phyloP scores from a whole-genome alignment of 139 green algal genomes.

The Chlamydomonas schloesseri region DNA sequence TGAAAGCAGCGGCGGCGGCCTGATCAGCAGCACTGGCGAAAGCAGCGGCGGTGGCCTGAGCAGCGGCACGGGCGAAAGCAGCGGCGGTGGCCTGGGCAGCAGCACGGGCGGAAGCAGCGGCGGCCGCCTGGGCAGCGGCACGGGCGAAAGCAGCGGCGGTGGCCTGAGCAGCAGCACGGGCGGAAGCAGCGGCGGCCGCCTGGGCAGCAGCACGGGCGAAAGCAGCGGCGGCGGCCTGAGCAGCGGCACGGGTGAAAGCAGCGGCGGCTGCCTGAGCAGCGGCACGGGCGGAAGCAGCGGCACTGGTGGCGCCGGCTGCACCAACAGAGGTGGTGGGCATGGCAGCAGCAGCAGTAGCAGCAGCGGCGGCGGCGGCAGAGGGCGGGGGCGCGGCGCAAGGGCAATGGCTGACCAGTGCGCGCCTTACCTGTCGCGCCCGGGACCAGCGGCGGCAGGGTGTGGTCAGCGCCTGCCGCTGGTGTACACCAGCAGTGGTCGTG shows the following conservation, averaged over 20 bases:
- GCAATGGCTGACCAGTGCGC: background rate
- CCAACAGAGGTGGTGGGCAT: too few species aligned
- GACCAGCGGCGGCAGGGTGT: background rate
- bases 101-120: too few species aligned
- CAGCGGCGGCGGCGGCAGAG: background rate
- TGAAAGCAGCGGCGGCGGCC: background rate
- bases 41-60: background rate
- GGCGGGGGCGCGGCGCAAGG: background rate
- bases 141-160: background rate
- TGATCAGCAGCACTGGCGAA: too few species aligned
- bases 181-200: background rate
- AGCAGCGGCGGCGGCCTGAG: background rate
- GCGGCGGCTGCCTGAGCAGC: background rate
- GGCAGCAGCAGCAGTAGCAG: too few species aligned
- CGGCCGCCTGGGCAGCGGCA: background rate
- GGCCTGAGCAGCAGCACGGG: background rate
- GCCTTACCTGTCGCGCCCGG: background rate
- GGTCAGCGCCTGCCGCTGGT: conserved; percentile 19
- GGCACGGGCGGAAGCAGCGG: background rate
- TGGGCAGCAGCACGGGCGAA: too few species aligned
- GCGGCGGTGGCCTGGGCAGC: background rate
- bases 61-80: background rate
- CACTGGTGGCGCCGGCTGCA: too few species aligned
- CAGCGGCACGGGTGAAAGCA: too few species aligned
- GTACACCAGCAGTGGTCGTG: background rate